Evolutionary conservation across 495 filamentous ascomycete species (phyloP).

Genomic region (Staphylotrichum tortipilum): DNA sequence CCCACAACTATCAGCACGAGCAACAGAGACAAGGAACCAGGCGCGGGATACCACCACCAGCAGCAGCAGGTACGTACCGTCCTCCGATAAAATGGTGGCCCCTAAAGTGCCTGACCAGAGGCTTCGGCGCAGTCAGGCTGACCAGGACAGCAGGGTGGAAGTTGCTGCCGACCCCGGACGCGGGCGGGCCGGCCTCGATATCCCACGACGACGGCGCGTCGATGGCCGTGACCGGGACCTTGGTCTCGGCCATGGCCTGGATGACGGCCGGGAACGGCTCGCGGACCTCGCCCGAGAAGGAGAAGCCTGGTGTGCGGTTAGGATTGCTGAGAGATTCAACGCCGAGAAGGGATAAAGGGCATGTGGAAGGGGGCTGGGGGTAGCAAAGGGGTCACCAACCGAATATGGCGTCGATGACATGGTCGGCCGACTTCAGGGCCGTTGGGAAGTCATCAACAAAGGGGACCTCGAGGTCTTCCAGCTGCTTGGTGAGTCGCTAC

Average conservation of each 20-base stretch:
- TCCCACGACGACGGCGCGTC: slow-evolving; percentile 93
- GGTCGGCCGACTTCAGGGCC: slow-evolving; percentile 58
- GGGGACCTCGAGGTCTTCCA: slow-evolving; percentile 70
- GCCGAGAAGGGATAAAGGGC: neutral
- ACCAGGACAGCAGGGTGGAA: slow-evolving; percentile 74
- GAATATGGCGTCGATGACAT: slow-evolving; percentile 91
- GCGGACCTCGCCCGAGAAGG: slow-evolving; percentile 83
- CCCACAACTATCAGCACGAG: slow-evolving; percentile 14
- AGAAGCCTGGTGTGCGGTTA: too few relatives aligned
- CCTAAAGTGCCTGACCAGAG: slow-evolving; percentile 71
- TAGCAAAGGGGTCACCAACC: slow-evolving; percentile 42
- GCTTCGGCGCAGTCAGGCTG: slow-evolving; percentile 91
- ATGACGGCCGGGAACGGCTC: slow-evolving; percentile 84
- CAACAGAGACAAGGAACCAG: neutral
- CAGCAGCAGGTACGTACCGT: slow-evolving; percentile 43
- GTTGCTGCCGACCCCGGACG: slow-evolving; percentile 63
- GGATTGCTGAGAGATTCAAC: too few relatives aligned
- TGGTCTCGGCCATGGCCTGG: slow-evolving; percentile 59
- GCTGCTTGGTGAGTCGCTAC: slow-evolving; percentile 73
- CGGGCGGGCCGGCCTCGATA: slow-evolving; percentile 76
- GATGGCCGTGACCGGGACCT: slow-evolving; percentile 72
- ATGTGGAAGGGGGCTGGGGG: neutral
- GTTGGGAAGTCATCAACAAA: slow-evolving; percentile 72
- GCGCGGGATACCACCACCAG: neutral
- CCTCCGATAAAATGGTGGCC: slow-evolving; percentile 88